Base-by-base conservation (phyloP, 768 basidiomycete species). In the Tricholoma flavovirens region DNA sequence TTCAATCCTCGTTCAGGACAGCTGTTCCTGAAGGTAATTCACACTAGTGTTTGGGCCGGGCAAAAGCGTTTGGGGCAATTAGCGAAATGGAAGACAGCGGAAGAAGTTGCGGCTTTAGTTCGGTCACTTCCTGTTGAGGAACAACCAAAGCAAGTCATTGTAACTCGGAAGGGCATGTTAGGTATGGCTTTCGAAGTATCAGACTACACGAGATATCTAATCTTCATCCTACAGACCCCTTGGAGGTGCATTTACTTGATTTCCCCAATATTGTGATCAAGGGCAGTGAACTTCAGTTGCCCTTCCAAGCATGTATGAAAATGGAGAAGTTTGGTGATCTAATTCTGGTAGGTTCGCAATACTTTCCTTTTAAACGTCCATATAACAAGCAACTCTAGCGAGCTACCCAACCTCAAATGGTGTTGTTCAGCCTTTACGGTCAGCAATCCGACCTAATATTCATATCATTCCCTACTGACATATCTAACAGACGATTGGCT, bases 181-280 rank as follows among this genome's bases (percentile, higher is more conserved):
- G 93, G 87, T 87, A 68, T 53, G 83, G 73, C 35, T 7, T 8
- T 38, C 30, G 43, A 21, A 26, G 11, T 15, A 51, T 49, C 15
- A 5, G 12, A 17, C 10, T 14, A 19, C 11, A 4, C 56, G 33
- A 54, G 12, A 59, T 52, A 12, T 19, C 5, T 50, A 53, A 32
- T 53, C 43, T 19, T 40, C 49, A 56, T 53, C 57, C 36, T 3
- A n/a, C 59, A 89, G 90, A 93, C 71, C 91, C 92, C 36, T 84
- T 98, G 54, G 97, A 98, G 78, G 97, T 98, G 57, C 97, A 98
- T 69, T 83, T 98, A 70, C 86, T 99, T 60, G 97, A 99, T 75
- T 99, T 99, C 87, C 97, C 97, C 51, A 99, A 99, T 73, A 99
- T 99, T 62, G 97, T 99, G 72, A 99, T 99, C 79, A 98, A 98